Evolutionary conservation across 2,329 filamentous ascomycete genomes (phyloP), one percentile per base, ranked within the genome.

Genomic region (Cordyceps pruinosa): DNA sequence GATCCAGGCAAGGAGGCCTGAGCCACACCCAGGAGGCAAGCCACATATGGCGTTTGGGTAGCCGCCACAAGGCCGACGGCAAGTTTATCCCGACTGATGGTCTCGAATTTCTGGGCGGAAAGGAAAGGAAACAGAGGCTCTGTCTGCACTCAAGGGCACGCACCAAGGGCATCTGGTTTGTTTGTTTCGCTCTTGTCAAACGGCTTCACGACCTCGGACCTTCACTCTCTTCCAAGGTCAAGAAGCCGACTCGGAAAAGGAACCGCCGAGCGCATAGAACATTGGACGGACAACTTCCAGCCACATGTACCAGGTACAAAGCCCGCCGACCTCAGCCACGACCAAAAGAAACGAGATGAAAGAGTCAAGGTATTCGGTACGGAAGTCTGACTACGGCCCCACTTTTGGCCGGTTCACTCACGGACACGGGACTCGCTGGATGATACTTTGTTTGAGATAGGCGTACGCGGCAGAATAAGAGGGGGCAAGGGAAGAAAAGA

Each of bases 351-450:
- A 15, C 7, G 35, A 6, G 21, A 10, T 42, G 39, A 42, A 25
- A 15, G 15, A 13, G 3, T 12, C 21, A 42, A 17, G 17, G 32
- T 19, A 19, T 9, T 44, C 54, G 54, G 45, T 37, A 56, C 45
- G 26, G 35, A 56, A 35, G 15, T 17, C 19, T 57, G 45, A 23
- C 37, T 44, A 26, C 55, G 47, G 47, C 47, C 47, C 55, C 55
- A 51, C 55, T 57, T 32, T 57, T 45, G 55, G 30, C 55, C 55
- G 47, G 34, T n/a, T 32, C 37, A 39, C 15, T 39, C 15, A 41
- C n/a, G n/a, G n/a, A n/a, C n/a, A n/a, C n/a, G n/a, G n/a, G 23
- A 26, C 48, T 17, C 41, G 15, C 35, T 30, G 21, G 45, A 5
- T 10, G 10, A 5, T 39, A 19, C 12, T 30, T 41, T 8, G 23